A percentile compares a stretch with the other conserved stretches of the same genome.
phyloP scores from a whole-genome alignment of 495 filamentous ascomycete genomes.

The Penicillium desertorum region DNA sequence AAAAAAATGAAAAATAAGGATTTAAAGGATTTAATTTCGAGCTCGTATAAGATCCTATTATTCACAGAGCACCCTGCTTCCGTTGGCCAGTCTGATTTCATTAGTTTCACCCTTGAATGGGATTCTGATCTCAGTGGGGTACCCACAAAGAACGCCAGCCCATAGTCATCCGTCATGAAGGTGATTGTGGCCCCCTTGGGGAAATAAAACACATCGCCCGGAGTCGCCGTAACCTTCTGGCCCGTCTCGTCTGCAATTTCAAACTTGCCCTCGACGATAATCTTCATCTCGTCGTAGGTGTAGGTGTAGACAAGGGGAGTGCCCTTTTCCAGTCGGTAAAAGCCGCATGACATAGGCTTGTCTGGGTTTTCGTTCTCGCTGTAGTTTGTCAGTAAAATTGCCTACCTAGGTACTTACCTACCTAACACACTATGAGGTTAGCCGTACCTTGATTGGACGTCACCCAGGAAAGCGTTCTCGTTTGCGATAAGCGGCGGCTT shows the following conservation, averaged over 20 bases:
- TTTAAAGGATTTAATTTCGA: no score
- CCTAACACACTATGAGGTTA: background rate
- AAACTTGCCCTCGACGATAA: conserved; percentile 75
- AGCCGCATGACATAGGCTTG: conserved; percentile 65
- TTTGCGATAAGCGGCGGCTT: conserved; percentile 72
- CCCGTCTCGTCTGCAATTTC: conserved; percentile 71
- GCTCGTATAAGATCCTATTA: background rate
- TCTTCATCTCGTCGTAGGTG: conserved; percentile 78
- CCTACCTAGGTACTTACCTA: background rate
- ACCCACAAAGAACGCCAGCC: conserved; percentile 65
- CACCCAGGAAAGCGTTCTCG: conserved; percentile 72
- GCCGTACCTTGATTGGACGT: conserved; percentile 57
- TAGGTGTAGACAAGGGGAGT: conserved; percentile 73
- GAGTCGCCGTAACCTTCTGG: conserved; percentile 62
- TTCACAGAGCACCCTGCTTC: conserved; percentile 39
- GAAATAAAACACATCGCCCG: conserved; percentile 77
- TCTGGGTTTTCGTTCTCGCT: conserved; percentile 58
- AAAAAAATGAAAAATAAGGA: background rate
- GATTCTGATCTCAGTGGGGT: background rate
- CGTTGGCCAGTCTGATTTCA: conserved; percentile 44
- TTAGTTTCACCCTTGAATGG: conserved; percentile 15
- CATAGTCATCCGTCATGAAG: conserved; percentile 68
- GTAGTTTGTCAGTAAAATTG: conserved; percentile 8
- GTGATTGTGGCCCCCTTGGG: conserved; percentile 76
- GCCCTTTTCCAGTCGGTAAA: conserved; percentile 74